These are phyloP conservation scores for Extremus antarcticus DNA, from an alignment of 495 filamentous ascomycete genomes.

Conservation along the genomic window DNA sequence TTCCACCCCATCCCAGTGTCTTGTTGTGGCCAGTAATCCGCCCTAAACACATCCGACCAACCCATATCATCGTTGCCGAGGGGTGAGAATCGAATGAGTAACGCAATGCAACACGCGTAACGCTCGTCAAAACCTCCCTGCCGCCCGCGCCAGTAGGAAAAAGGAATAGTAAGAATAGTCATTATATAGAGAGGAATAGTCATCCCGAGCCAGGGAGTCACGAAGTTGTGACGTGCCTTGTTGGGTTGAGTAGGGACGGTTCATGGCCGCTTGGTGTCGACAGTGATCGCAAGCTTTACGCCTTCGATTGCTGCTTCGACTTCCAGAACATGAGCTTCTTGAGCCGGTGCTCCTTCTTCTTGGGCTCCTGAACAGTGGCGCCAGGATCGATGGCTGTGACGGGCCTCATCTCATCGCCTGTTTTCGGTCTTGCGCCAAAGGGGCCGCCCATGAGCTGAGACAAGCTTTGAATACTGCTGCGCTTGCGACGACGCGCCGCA, in stretches of 20 bases:
- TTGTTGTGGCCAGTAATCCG: too few species aligned
- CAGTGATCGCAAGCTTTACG: neutral
- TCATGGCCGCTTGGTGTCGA: too few species aligned
- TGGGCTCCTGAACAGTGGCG: constrained; percentile 45
- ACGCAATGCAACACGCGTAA: neutral
- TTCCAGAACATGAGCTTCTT: constrained; percentile 35
- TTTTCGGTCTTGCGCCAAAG: constrained; percentile 68
- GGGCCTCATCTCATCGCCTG: constrained; percentile 59
- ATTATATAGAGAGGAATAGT: too few species aligned
- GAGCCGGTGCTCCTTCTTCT: constrained; percentile 61
- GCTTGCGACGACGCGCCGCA: constrained; percentile 50
- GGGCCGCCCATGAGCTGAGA: constrained; percentile 71
- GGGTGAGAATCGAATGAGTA: neutral
- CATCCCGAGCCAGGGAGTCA: too few species aligned
- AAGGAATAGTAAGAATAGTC: too few species aligned
- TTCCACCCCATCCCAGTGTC: neutral
- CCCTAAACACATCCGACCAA: neutral
- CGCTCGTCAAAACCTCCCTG: neutral
- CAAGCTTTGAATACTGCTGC: constrained; percentile 74
- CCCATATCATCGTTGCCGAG: neutral
- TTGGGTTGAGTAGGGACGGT: too few species aligned
- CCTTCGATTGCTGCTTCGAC: neutral
- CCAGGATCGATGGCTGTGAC: constrained; percentile 40
- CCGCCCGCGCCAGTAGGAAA: neutral
- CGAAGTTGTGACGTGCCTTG: too few species aligned